Evolutionary conservation across 2,329 filamentous ascomycete genomes (phyloP).

Genomic region (Claviceps monticola): DNA sequence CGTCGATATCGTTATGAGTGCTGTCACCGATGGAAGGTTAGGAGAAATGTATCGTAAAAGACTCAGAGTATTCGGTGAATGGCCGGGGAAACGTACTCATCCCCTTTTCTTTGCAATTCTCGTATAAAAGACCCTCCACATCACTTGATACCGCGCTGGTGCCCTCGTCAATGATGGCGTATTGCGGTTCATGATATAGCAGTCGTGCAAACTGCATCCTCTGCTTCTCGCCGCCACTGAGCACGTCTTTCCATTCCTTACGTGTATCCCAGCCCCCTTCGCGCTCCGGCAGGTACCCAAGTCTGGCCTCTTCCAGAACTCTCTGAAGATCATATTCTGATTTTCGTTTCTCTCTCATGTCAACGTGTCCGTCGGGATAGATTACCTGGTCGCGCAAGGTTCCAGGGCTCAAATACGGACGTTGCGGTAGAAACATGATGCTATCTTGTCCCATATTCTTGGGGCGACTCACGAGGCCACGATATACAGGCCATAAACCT

Average conservation of each 20-base stretch:
- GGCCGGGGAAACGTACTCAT: slow-evolving; percentile 54
- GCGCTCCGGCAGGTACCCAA: slow-evolving; percentile 80
- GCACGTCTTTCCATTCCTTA: slow-evolving; percentile 96
- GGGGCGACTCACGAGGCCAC: slow-evolving; percentile 79
- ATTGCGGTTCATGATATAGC: slow-evolving; percentile 87
- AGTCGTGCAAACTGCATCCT: slow-evolving; percentile 81
- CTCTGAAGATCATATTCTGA: slow-evolving; percentile 64
- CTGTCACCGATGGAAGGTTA: slow-evolving; percentile 23
- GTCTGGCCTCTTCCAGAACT: slow-evolving; percentile 67
- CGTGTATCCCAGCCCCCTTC: slow-evolving; percentile 95
- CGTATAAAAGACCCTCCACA: slow-evolving; percentile 86
- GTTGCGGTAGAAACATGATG: slow-evolving; percentile 96
- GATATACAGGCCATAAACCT: slow-evolving; percentile 91
- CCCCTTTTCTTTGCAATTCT: slow-evolving; percentile 80
- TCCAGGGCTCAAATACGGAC: slow-evolving; percentile 82
- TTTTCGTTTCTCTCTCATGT: slow-evolving; percentile 74
- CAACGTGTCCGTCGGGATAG: slow-evolving; percentile 86
- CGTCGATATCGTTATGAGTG: slow-evolving; percentile 89
- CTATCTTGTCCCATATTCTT: slow-evolving; percentile 71
- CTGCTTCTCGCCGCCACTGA: slow-evolving; percentile 97
- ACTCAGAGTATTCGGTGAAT: not conserved
- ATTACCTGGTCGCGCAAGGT: slow-evolving; percentile 95
- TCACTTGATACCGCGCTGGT: slow-evolving; percentile 90
- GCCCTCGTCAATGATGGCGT: slow-evolving; percentile 89
- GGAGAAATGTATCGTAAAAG: not conserved